Conservation (phyloP, 225 moss, liverwort and hornwort species). For the Sphagnum tenellum region DNA sequence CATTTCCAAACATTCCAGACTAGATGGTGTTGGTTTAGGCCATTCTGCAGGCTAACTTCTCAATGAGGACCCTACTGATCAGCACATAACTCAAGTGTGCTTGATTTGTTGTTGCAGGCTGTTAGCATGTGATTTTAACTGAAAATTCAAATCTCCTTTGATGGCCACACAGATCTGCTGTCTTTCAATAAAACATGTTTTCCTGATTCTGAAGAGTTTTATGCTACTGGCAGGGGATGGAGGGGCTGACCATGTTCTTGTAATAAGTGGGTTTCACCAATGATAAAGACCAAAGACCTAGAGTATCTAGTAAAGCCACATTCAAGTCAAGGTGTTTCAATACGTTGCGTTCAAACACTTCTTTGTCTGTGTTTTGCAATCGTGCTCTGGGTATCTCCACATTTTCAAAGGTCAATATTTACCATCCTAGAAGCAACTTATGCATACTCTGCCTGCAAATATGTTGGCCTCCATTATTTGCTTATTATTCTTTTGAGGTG, state of each 20-base stretch:
- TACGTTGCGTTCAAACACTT: constrained; percentile 68
- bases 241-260: constrained; percentile 73
- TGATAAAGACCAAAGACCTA: constrained; percentile 60
- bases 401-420: no score
- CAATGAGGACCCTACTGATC: no score
- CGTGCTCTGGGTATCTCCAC: constrained; percentile 57
- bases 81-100: no score
- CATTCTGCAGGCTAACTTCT: no score
- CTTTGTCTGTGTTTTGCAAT: constrained; percentile 74
- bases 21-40: no score
- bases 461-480: no score
- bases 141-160: neutral
- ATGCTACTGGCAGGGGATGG: constrained; percentile 36
- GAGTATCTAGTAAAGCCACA: constrained; percentile 71
- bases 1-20: constrained; percentile 52
- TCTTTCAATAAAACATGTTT: neutral
- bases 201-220: neutral
- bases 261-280: constrained; percentile 64
- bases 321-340: constrained; percentile 43
- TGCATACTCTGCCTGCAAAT: no score
- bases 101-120: no score
- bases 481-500: neutral
- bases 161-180: neutral
- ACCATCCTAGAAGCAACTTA: no score
- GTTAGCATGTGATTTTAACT: neutral